Conservation (phyloP, 2,329 filamentous ascomycete species). For the Scedosporium minutisporum region DNA sequence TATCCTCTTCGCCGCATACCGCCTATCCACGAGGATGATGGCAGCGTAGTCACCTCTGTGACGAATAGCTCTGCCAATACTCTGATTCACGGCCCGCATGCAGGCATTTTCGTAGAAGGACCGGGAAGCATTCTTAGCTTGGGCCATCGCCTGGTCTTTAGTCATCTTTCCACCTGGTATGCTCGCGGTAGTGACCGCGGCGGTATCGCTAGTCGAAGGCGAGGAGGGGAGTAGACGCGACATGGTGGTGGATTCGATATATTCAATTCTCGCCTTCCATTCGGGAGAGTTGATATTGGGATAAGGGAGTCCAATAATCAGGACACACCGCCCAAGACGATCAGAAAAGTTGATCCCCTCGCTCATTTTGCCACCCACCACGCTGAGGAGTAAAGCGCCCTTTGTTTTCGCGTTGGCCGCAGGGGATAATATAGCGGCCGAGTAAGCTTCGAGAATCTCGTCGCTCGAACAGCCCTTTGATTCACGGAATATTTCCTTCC, state of each 20-base stretch:
- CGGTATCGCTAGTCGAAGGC: slow-evolving; percentile 2
- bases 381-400: slow-evolving; percentile 76
- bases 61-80: slow-evolving; percentile 83
- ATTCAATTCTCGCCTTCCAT: slow-evolving; percentile 86
- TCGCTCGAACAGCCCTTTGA: slow-evolving; percentile 50
- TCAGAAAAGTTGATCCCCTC: slow-evolving; percentile 99
- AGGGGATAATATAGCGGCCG: slow-evolving; percentile 46
- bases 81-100: slow-evolving; percentile 96
- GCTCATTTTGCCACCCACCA: slow-evolving; percentile 88
- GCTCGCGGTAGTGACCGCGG: not conserved
- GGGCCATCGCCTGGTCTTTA: slow-evolving; percentile 17
- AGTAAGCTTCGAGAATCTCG: slow-evolving; percentile 64
- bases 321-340: slow-evolving; percentile 73
- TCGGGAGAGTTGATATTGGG: slow-evolving; percentile 83
- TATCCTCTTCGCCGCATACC: slow-evolving; percentile 69
- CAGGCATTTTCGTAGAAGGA: slow-evolving; percentile 92
- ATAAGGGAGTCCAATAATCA: slow-evolving; percentile 88
- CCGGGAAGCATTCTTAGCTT: slow-evolving; percentile 49
- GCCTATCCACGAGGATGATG: slow-evolving; percentile 73
- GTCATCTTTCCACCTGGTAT: slow-evolving; percentile 9
- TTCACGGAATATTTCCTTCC: slow-evolving; percentile 56
- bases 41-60: slow-evolving; percentile 83
- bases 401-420: slow-evolving; percentile 20
- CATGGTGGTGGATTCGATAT: slow-evolving; percentile 58
- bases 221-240: slow-evolving; percentile 20